Evolutionary conservation across 2,329 filamentous ascomycete genomes (phyloP), one percentile per base, ranked within the genome.

Genomic region (Talaromyces piceae): DNA sequence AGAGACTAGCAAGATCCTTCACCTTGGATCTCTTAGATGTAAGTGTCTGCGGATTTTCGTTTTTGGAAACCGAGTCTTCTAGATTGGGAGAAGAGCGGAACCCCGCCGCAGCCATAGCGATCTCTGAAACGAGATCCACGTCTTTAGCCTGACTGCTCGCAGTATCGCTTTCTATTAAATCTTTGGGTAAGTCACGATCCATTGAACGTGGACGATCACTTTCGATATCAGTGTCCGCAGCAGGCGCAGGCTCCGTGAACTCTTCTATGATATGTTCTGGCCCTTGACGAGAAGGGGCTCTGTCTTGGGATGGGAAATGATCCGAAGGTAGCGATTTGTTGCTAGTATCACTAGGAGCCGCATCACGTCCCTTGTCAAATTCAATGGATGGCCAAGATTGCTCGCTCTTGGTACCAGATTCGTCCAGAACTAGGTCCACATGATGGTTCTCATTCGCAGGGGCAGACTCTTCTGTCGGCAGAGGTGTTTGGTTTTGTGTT

Each of bases 61-160:
- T 2, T 46, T 22, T 27, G n/a, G 39, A 9, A 20, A 13, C 27
- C 2, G 23, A 1, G 11, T 48, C 27, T 12, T 26, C 30, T 49
- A 37, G 27, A 26, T 25, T 33, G 12, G 31, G 39, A 18, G 51
- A 46, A 49, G 51, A 27, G 25, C 41, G 33, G 41, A 53, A 53
- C 3, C 51, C 51, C 27, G 51, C 41, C 13, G 51, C 51, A 37
- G 51, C 47, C 51, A 53, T 49, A 11, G 51, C 47, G 26, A 47
- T 23, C 30, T 48, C 31, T 31, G 49, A 30, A 16, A 45, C 41
- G 16, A 53, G 45, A 43, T 49, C 51, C 33, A 53, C 51, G n/a
- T 53, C 51, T 13, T 44, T 43, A 13, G 31, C 45, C 41, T 53
- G 51, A 23, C 47, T 53, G 39, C 41, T 45, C 11, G 41, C 28